Evolutionary conservation across 192 early-diverging fungal species (phyloP).

Genomic region (Phlyctochytrium planicorne): DNA sequence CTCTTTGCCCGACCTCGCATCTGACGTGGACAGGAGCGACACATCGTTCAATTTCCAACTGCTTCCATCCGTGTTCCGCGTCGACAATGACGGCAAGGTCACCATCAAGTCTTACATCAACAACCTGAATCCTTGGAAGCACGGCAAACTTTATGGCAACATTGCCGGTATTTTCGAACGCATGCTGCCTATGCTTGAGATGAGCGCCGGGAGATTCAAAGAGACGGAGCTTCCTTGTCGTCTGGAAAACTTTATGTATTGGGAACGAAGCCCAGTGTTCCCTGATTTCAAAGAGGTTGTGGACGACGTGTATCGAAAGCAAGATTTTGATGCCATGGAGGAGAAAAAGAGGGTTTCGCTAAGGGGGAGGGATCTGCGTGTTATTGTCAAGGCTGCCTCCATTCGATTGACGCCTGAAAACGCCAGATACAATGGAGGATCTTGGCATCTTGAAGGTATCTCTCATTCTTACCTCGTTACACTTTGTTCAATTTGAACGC

Average conservation of each 20-base stretch:
- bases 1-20: not conserved
- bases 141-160: slow-evolving; percentile 48
- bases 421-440: slow-evolving; percentile 50
- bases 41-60: slow-evolving; percentile 47
- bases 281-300: not conserved
- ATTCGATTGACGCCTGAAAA: slow-evolving; percentile 67
- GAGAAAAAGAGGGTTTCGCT: slow-evolving; percentile 9
- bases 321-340: not conserved
- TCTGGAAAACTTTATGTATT: not conserved
- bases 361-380: slow-evolving; percentile 48
- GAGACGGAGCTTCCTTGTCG: not conserved
- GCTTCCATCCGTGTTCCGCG: slow-evolving; percentile 67
- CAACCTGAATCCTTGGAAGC: slow-evolving; percentile 58
- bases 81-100: slow-evolving; percentile 48
- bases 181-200: slow-evolving; percentile 67
- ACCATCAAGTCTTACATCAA: slow-evolving; percentile 69
- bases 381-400: slow-evolving; percentile 72
- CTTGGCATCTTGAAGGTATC: slow-evolving; percentile 76
- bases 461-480: too few species aligned
- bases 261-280: too few species aligned
- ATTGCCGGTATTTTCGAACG: slow-evolving; percentile 51
- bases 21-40: not conserved
- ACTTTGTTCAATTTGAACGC: too few species aligned
- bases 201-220: not conserved
- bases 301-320: not conserved